Evolutionary conservation across 192 early-diverging fungal genomes (phyloP), one percentile per base, ranked within the genome.

Genomic region (Entophlyctis luteolus): DNA sequence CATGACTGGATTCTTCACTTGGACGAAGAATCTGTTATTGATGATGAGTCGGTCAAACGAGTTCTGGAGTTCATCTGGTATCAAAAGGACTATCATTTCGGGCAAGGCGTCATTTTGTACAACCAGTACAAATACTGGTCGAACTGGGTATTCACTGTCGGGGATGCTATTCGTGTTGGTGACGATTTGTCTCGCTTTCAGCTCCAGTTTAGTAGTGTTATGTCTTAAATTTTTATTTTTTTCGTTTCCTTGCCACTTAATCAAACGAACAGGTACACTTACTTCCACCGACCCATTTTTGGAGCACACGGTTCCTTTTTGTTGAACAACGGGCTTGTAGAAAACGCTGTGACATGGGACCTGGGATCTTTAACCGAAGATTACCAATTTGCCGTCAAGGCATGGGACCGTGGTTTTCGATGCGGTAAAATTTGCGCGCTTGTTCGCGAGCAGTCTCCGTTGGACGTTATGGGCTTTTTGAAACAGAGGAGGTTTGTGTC

Each of bases 11-110:
- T 84, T 33, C 72, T 84, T 23, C 82, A 84, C 50, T 59, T 84
- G 52, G 82, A 84, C 57, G 82, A 84, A 71, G 82, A 84, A 62
- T 79, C 77, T 45, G 82, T 84, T 28, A 84, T 84, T 75, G 82
- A 84, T 49, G 79, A 81, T 70, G 77, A 84, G 49, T 74, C 75
- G 42, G 79, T 84, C 38, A 71, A 69, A 46, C 72, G 77, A 18
- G 53, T 72, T 8, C 70, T 84, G 45, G 79, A 81, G 55, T 84
- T 84, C 62, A 84, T 84, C 65, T 84, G 79, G 79, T 84, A 79
- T 72, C 77, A 82, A 49, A 63, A 72, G 63, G 76, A 79, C 28
- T 84, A 69, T 67, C 72, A 77, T 35, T 77, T 75, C 72, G 82
- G 82, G 12, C 82, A 84, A 54, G 82, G 82, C 35, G 79, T 81